Conservation (phyloP, 1,284 basidiomycete species). For the Cryptococcus sp. region DNA sequence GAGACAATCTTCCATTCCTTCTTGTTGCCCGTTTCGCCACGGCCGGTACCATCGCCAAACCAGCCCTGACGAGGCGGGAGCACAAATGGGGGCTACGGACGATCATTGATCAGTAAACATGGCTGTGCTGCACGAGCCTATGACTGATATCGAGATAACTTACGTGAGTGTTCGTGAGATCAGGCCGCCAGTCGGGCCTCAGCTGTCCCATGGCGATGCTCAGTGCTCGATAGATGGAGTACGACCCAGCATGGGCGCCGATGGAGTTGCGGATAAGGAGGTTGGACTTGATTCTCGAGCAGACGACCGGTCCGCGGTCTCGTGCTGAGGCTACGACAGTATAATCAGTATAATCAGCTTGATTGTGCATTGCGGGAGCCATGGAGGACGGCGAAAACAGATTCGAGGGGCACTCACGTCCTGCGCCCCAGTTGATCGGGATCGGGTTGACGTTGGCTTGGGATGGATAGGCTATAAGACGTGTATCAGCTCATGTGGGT, state of each 20-base stretch:
- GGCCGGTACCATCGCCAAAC: constrained; percentile 60
- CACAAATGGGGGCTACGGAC: constrained; percentile 68
- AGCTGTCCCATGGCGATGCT: constrained; percentile 89
- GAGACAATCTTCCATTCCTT: constrained; percentile 74
- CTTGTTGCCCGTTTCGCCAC: constrained; percentile 26
- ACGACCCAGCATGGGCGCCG: constrained; percentile 90
- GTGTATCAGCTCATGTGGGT: background rate
- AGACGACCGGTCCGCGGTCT: constrained; percentile 81
- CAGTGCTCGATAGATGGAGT: constrained; percentile 91
- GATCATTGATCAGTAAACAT: too few relatives aligned
- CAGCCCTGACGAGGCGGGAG: constrained; percentile 80
- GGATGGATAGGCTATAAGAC: constrained; percentile 65
- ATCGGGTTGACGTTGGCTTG: constrained; percentile 74
- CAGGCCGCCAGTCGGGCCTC: constrained; percentile 79
- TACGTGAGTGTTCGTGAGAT: constrained; percentile 77
- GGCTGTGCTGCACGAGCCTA: background rate
- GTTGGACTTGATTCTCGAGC: constrained; percentile 77
- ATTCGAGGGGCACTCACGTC: constrained; percentile 57
- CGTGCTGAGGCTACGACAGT: constrained; percentile 28
- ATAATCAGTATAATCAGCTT: background rate
- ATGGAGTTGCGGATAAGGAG: constrained; percentile 91
- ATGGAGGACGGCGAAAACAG: background rate
- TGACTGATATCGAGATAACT: constrained; percentile 8
- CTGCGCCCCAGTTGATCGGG: constrained; percentile 78
- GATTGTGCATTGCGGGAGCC: background rate